Percentiles rank a stretch among this genome's conserved stretches.
These are phyloP conservation scores for Avena eriantha DNA, from an alignment of 176 grass and related monocot species.

Conservation along the genomic window DNA sequence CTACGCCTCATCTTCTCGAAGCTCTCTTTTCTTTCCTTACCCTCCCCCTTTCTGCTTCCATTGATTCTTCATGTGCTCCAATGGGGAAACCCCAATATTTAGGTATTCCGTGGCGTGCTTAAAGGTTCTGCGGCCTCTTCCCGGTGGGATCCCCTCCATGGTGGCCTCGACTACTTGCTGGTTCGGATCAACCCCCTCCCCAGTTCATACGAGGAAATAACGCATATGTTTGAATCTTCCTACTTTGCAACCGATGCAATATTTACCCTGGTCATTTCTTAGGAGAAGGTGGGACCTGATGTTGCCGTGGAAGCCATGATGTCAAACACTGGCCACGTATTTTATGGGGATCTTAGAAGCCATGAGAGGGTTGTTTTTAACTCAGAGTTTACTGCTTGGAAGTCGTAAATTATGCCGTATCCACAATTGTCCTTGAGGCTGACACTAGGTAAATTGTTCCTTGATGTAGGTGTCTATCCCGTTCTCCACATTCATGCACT, in stretches of 20 bases:
- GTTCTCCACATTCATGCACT: conserved; percentile 76
- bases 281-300: conserved; percentile 78
- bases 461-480: conserved; percentile 66
- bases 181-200: conserved; percentile 42
- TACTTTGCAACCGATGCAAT: not conserved
- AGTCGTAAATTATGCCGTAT: not conserved
- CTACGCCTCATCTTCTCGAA: conserved; percentile 18
- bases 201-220: not conserved
- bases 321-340: conserved; percentile 69
- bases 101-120: conserved; percentile 70
- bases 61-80: not conserved
- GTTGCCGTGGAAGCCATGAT: conserved; percentile 82
- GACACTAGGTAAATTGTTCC: not conserved
- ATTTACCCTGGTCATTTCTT: conserved; percentile 26
- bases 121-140: conserved; percentile 63
- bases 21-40: not conserved
- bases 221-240: not conserved
- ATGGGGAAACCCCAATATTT: not conserved
- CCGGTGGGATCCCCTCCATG: conserved; percentile 75
- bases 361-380: conserved; percentile 73
- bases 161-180: conserved; percentile 88
- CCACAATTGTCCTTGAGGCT: not conserved
- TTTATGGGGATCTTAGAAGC: conserved; percentile 90
- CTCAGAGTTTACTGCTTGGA: not conserved
- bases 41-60: conserved; percentile 20